Evolutionary conservation across 495 filamentous ascomycete species (phyloP), one percentile per base, ranked within the genome.

Genomic region (Tuber calosporum): DNA sequence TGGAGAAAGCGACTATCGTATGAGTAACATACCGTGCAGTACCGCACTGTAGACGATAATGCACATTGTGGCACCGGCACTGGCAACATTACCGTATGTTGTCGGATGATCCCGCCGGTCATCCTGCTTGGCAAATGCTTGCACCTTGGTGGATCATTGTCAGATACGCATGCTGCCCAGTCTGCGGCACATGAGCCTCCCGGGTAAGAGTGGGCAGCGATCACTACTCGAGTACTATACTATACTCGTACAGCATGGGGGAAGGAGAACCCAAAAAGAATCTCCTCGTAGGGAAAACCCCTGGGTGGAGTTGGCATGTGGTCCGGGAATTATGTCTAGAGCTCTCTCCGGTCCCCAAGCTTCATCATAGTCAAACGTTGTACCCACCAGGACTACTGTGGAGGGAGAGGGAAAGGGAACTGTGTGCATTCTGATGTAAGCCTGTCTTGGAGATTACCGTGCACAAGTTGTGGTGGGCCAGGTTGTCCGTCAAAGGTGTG

Each of bases 61-160:
- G 1, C 45, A 53, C 22, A 53, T 53, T n/a, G 45, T 53, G 45
- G 7, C n/a, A 6, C n/a, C n/a, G n/a, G 9, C n/a, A 4, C 38
- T 5, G 9, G 8, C 20, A 11, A n/a, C n/a, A n/a, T n/a, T n/a
- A n/a, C n/a, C n/a, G 45, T n/a, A 53, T 53, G 45, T 53, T 53
- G 45, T 53, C 76, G 70, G 76, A 69, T 73, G 73, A 69, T 76
- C 68, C 68, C 66, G 71, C 67, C 62, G 68, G 62, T 36, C 76
- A 77, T 77, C 76, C 77, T 62, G 36, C 68, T 48, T 75, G 36
- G 67, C 72, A 34, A 67, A 39, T 45, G 36, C 58, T 66, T 20
- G 30, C 76, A 78, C 76, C 76, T 77, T 78, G 76, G 53, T 62
- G 53, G 53, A n/a, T 62, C 6, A 30, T 30, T 62, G 20, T 30